Evolutionary conservation across 108 stramenopile genomes (phyloP).

Genomic region (Conticribra weissflogii): DNA sequence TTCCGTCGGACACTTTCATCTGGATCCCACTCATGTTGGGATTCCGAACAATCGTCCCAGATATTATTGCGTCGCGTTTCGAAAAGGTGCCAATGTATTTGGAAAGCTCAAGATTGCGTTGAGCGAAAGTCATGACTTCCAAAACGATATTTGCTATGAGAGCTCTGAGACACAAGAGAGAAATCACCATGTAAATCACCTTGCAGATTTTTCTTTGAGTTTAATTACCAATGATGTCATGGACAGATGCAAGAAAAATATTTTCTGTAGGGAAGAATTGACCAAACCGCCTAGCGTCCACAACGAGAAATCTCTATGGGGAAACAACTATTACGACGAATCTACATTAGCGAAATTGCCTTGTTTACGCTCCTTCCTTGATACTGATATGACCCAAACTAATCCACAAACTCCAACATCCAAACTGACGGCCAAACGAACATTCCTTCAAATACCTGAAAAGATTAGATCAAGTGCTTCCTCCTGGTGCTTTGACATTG

Average conservation of each 20-base stretch:
- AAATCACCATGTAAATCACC: too few species aligned
- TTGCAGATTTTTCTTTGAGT: too few species aligned
- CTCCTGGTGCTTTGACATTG: constrained; percentile 91
- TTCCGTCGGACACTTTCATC: constrained; percentile 67
- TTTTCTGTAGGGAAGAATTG: constrained; percentile 29
- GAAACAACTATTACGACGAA: not conserved
- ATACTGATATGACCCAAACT: constrained; percentile 26
- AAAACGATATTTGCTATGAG: too few species aligned
- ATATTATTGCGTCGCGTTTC: constrained; percentile 61
- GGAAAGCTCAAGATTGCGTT: too few species aligned
- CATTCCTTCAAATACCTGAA: constrained; percentile 54
- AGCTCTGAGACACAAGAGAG: too few species aligned
- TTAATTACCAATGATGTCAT: not conserved
- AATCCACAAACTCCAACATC: not conserved
- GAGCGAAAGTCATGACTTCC: too few species aligned
- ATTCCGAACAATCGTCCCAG: constrained; percentile 91
- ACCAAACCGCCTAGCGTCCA: constrained; percentile 26
- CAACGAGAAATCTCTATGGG: constrained; percentile 1
- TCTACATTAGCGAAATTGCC: constrained; percentile 4
- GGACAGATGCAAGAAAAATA: not conserved
- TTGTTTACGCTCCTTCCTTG: constrained; percentile 30
- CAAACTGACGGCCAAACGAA: constrained; percentile 12
- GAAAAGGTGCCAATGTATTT: too few species aligned
- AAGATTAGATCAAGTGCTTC: constrained; percentile 56
- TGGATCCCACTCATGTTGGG: constrained; percentile 80